Conservation (phyloP, 306 rosid genomes). For the peach (Prunus persica) region DNA sequence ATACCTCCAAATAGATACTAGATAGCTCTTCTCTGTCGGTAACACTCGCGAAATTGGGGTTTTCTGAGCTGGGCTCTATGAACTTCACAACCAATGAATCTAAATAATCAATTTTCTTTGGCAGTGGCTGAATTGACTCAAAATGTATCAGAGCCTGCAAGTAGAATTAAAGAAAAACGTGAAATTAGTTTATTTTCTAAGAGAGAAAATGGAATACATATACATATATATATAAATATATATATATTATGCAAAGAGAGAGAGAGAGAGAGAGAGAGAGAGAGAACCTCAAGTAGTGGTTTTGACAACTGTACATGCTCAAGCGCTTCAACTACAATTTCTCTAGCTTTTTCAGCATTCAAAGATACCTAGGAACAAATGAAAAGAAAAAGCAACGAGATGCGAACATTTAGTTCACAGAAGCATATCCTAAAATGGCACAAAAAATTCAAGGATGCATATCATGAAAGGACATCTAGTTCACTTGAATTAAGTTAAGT, state of each 20-base stretch:
- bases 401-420: neutral
- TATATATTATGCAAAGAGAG: neutral
- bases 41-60: conserved; percentile 46
- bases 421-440: neutral
- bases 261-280: conserved; percentile 18
- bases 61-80: conserved; percentile 68
- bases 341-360: conserved; percentile 78
- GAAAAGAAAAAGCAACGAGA: neutral
- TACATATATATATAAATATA: too few species aligned
- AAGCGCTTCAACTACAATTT: conserved; percentile 66
- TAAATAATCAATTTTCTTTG: conserved; percentile 67
- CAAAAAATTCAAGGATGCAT: too few species aligned
- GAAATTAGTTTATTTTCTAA: neutral
- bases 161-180: conserved; percentile 16
- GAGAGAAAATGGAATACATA: neutral
- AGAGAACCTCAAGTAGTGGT: conserved; percentile 76
- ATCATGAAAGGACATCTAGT: too few species aligned
- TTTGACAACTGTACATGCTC: conserved; percentile 69
- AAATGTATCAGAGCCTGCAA: conserved; percentile 84
- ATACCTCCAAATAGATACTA: conserved; percentile 85
- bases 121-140: conserved; percentile 73
- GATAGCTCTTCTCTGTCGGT: conserved; percentile 86
- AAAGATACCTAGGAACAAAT: conserved; percentile 61
- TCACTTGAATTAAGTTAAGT: neutral
- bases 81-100: conserved; percentile 77